These are phyloP conservation scores for Emericellopsis terricola DNA, from an alignment of 495 filamentous ascomycete species.

Conservation along the genomic window DNA sequence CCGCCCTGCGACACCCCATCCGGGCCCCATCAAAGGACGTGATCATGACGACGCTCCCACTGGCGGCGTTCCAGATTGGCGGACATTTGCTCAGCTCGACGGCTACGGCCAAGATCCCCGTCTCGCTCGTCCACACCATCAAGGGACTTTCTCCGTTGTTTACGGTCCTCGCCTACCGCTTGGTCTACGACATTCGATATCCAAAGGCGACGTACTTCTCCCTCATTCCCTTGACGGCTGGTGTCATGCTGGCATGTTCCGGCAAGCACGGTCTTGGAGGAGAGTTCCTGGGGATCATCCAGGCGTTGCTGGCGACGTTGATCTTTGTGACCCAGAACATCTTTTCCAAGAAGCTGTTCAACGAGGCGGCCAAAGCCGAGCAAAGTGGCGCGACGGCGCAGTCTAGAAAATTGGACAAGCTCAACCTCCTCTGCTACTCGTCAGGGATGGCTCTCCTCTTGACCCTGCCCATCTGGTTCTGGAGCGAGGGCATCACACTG, in stretches of 20 bases:
- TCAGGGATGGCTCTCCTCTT: constrained; percentile 78
- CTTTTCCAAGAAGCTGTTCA: constrained; percentile 97
- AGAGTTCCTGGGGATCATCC: constrained; percentile 73
- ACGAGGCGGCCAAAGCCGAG: constrained; percentile 72
- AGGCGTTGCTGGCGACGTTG: constrained; percentile 69
- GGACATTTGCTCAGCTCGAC: constrained; percentile 89
- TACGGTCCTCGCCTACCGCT: constrained; percentile 82
- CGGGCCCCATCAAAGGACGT: constrained; percentile 67
- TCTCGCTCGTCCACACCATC: constrained; percentile 95
- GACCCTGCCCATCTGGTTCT: constrained; percentile 87
- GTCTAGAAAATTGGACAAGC: constrained; percentile 74
- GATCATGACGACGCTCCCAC: constrained; percentile 68
- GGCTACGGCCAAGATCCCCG: constrained; percentile 83
- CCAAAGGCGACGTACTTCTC: constrained; percentile 80
- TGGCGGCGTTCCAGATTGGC: constrained; percentile 82
- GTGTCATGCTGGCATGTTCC: constrained; percentile 90
- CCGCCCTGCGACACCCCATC: constrained; percentile 67
- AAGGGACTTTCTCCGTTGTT: constrained; percentile 97
- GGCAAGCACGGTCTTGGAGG: constrained; percentile 56
- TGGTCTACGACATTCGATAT: constrained; percentile 78
- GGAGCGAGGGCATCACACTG: constrained; percentile 66
- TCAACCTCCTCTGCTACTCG: constrained; percentile 94
- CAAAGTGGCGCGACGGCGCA: constrained; percentile 37
- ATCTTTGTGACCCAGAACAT: constrained; percentile 99
- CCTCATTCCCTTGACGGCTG: constrained; percentile 74